Base-by-base conservation (phyloP, 2,329 filamentous ascomycete species). In the Diatrype stigma region DNA sequence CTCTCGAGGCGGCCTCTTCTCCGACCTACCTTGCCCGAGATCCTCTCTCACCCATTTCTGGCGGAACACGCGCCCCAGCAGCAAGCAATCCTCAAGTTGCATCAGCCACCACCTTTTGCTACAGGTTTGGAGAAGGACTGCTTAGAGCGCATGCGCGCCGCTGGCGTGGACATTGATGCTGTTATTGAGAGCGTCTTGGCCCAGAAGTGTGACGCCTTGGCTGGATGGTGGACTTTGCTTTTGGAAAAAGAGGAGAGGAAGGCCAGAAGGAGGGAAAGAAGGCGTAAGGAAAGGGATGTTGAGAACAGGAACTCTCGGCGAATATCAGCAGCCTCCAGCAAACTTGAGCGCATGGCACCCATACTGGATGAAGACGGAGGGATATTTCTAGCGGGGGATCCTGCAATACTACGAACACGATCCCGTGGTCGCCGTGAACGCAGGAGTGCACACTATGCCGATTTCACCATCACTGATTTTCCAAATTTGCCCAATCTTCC, bases 221-320 rank as follows among this genome's bases (percentile, higher is more conserved):
- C 91, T 47, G 94, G 94, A 6, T 99, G 94, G 94, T 99, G 94
- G 94, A 89, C 90, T 3, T 71, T 99, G 26, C 73, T 99, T 37
- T 84, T 97, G 10, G 94, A 97, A 64, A 99, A 97, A 67, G 94
- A 99, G 65, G 84, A 91, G 66, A 84, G 91, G 8, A 99, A 99
- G 69, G 86, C 92, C 57, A 80, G 74, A 55, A 79, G 91, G 54
- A 79, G 86, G 55, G 91, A 96, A 62, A 82, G 84, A 48, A 96
- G 93, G 65, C 82, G 93, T 8, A 90, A 81, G 64, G 92, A 97
- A 66, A 85, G 84, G 60, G 92, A 99, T 62, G 79, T 81, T 1
- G 90, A 97, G 63, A 84, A 84, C 51, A 87, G 90, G 66, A 89
- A 84, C 54, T 77, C 94, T 28, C 80, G 91, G 48, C 84, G 93